Evolutionary conservation across 2,329 filamentous ascomycete genomes (phyloP).

Genomic region (Colletotrichum nymphaeae): DNA sequence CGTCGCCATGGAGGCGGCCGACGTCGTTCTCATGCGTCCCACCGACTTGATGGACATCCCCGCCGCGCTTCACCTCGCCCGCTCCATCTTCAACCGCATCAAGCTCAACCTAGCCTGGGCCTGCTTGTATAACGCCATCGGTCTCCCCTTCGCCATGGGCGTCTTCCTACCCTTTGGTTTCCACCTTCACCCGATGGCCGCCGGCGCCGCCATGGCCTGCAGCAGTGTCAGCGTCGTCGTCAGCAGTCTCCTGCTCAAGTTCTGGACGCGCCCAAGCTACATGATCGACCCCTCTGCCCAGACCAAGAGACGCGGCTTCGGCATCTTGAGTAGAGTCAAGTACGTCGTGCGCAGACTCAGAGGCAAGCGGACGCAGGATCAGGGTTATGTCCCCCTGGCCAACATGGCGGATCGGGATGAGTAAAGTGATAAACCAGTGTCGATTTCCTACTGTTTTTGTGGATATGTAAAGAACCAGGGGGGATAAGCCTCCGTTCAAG

Average conservation of each 20-base stretch:
- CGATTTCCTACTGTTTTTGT: background rate
- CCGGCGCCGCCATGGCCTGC: conserved; percentile 92
- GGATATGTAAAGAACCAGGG: background rate
- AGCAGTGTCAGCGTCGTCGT: conserved; percentile 91
- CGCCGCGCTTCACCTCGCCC: conserved; percentile 82
- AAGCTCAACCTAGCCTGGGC: conserved; percentile 94
- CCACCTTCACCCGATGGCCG: conserved; percentile 92
- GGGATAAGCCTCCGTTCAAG: background rate
- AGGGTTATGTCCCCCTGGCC: conserved; percentile 70
- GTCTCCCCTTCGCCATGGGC: conserved; percentile 96
- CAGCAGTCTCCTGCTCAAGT: conserved; percentile 84
- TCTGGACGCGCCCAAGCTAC: conserved; percentile 88
- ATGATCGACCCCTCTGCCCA: conserved; percentile 80
- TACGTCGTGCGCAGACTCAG: conserved; percentile 52
- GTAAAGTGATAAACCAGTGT: background rate
- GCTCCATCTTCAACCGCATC: conserved; percentile 90
- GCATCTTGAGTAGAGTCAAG: conserved; percentile 54
- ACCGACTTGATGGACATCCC: conserved; percentile 95
- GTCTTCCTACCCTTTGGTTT: conserved; percentile 91
- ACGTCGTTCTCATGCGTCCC: conserved; percentile 94
- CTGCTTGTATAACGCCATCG: conserved; percentile 91
- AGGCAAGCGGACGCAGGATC: conserved; percentile 55
- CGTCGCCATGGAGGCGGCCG: conserved; percentile 96
- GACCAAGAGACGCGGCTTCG: conserved; percentile 60
- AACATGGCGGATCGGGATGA: conserved; percentile 55